Conservation (phyloP, 371 early-diverging fungal species). For the Apophysomyces sp. region DNA sequence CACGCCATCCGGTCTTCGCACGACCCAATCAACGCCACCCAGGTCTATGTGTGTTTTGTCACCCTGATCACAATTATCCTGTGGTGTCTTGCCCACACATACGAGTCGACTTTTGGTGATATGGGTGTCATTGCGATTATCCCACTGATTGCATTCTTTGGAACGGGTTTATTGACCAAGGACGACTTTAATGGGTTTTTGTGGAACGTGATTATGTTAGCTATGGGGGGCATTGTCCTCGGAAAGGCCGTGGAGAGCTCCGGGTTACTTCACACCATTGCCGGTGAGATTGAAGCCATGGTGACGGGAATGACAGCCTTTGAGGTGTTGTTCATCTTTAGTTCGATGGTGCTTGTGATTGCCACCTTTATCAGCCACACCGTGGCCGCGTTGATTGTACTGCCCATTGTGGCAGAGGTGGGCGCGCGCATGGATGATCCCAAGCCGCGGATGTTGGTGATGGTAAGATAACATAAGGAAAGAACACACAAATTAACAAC, state of each 20-base stretch:
- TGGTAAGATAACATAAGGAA: conserved; percentile 43
- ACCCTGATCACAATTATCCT: conserved; percentile 70
- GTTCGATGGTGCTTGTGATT: conserved; percentile 69
- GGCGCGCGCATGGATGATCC: conserved; percentile 75
- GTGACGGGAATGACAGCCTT: conserved; percentile 70
- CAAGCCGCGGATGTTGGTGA: conserved; percentile 89
- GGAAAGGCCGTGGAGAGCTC: conserved; percentile 81
- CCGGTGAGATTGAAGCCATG: conserved; percentile 59
- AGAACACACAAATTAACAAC: not conserved
- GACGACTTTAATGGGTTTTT: conserved; percentile 82
- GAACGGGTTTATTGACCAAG: conserved; percentile 74
- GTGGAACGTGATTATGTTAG: conserved; percentile 83
- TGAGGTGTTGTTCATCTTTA: conserved; percentile 67
- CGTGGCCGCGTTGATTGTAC: conserved; percentile 83
- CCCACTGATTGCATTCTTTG: conserved; percentile 81
- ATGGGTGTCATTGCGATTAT: conserved; percentile 83
- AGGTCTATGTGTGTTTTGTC: conserved; percentile 62
- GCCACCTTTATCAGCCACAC: conserved; percentile 96
- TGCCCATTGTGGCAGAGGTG: conserved; percentile 81
- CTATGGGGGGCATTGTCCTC: conserved; percentile 85
- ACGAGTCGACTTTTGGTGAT: conserved; percentile 70
- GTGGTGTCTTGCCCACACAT: conserved; percentile 71
- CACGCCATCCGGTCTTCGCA: conserved; percentile 53
- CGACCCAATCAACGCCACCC: conserved; percentile 60
- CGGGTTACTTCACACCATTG: conserved; percentile 76